Evolutionary conservation across 495 filamentous ascomycete species (phyloP).

Genomic region (Hypoxylon fuscum): DNA sequence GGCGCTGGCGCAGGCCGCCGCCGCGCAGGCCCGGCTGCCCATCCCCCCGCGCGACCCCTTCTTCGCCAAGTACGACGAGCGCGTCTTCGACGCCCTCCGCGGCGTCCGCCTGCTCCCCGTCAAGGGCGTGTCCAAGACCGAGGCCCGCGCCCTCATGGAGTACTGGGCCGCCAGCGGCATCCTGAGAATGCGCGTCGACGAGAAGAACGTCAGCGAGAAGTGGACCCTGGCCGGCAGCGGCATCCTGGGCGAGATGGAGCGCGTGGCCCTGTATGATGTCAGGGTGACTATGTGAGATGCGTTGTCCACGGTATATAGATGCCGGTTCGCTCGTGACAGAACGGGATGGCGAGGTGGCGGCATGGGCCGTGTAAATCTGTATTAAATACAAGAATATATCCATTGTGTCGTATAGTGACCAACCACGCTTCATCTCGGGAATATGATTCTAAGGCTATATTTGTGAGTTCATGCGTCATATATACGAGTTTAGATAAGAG

Average conservation of each 20-base stretch:
- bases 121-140: slow-evolving; percentile 72
- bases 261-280: slow-evolving; percentile 56
- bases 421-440: too few relatives aligned
- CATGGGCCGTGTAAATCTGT: background rate
- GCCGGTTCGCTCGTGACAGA: background rate
- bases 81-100: slow-evolving; percentile 69
- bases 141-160: slow-evolving; percentile 85
- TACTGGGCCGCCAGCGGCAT: slow-evolving; percentile 92
- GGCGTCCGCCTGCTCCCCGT: slow-evolving; percentile 60
- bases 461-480: too few relatives aligned
- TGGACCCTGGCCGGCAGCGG: slow-evolving; percentile 84
- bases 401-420: too few relatives aligned
- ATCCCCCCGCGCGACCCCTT: slow-evolving; percentile 70
- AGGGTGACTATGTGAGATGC: slow-evolving; percentile 11
- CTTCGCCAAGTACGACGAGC: slow-evolving; percentile 68
- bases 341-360: background rate
- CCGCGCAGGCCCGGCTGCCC: slow-evolving; percentile 46
- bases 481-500: too few relatives aligned
- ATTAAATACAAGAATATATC: background rate
- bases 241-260: slow-evolving; percentile 85
- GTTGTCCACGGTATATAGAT: slow-evolving; percentile 5
- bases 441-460: too few relatives aligned
- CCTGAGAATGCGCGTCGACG: slow-evolving; percentile 72
- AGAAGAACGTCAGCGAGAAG: slow-evolving; percentile 79
- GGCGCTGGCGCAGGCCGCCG: slow-evolving; percentile 64